phyloP scores from a whole-genome alignment of 2,329 filamentous ascomycete genomes.

The Fusarium pilosicola region DNA sequence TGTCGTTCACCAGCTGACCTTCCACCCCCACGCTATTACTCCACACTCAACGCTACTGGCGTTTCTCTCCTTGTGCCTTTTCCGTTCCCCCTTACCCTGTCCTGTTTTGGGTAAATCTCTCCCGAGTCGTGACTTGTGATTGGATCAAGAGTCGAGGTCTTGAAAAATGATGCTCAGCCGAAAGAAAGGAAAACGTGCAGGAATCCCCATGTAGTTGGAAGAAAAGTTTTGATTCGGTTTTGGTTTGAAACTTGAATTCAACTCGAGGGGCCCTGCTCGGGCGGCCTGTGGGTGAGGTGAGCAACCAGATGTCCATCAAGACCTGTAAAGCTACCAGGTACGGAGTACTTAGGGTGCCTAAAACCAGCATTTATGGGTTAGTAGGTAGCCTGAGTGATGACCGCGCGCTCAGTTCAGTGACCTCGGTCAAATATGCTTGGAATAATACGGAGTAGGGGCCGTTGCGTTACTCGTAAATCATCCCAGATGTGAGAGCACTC shows the following conservation, averaged over 20 bases:
- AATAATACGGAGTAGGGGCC: background rate
- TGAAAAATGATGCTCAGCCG: background rate
- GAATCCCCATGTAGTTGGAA: background rate
- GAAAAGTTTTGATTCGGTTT: background rate
- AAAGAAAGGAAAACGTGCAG: background rate
- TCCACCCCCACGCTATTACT: conserved; percentile 31
- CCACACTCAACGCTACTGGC: conserved; percentile 32
- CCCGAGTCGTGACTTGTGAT: background rate
- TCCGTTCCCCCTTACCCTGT: background rate
- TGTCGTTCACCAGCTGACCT: conserved; percentile 33
- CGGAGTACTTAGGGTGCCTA: background rate
- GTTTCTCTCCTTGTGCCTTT: conserved; percentile 17
- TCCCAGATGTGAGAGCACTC: background rate
- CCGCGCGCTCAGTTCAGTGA: background rate
- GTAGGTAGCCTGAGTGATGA: background rate
- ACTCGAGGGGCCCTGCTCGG: background rate
- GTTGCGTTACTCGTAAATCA: background rate
- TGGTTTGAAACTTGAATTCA: background rate
- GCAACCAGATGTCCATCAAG: background rate
- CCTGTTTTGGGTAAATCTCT: background rate
- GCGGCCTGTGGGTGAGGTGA: background rate
- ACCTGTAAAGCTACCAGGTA: background rate
- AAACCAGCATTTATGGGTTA: background rate
- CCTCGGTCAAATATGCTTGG: background rate
- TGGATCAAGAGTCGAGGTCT: background rate